A percentile compares a stretch with the other conserved stretches of the same genome.
These are phyloP conservation scores for Pichia sp. DNA, from an alignment of 1,139 yeast genomes.

Conservation along the genomic window DNA sequence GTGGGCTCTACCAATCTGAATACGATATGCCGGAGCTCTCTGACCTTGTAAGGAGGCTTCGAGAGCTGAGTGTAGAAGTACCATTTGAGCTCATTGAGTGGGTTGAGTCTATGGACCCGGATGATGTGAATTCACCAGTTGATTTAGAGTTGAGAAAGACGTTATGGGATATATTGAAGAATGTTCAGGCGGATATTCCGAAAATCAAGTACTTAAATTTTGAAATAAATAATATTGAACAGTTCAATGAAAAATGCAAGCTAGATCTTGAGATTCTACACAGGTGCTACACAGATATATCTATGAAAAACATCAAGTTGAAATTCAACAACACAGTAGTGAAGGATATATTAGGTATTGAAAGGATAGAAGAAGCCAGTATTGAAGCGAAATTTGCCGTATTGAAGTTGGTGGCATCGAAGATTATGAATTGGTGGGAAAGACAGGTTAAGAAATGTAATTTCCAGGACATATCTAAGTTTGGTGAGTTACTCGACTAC, in stretches of 20 bases:
- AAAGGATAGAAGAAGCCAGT: not conserved
- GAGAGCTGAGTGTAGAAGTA: constrained; percentile 34
- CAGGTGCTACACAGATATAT: not conserved
- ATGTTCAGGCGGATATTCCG: constrained; percentile 18
- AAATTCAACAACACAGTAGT: not conserved
- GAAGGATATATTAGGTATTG: not conserved
- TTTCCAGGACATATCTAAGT: constrained; percentile 22
- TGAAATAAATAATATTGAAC: constrained; percentile 16
- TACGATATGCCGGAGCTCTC: constrained; percentile 30
- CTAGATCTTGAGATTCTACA: constrained; percentile 6
- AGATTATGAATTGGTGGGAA: constrained; percentile 30
- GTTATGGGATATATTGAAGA: constrained; percentile 24
- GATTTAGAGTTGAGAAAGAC: constrained; percentile 22
- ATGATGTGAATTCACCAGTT: constrained; percentile 12
- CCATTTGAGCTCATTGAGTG: constrained; percentile 33
- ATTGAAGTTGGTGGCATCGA: constrained; percentile 32
- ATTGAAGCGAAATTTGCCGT: constrained; percentile 11
- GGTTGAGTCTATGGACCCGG: constrained; percentile 16
- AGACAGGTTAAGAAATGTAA: constrained; percentile 35
- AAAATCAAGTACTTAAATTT: constrained; percentile 18
- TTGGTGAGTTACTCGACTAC: constrained; percentile 9
- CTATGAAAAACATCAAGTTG: not conserved
- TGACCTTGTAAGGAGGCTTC: constrained; percentile 38
- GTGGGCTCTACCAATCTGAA: constrained; percentile 15
- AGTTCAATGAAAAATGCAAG: constrained; percentile 8